Base-by-base conservation (phyloP, 768 basidiomycete genomes). In the Clitopilus hobsonii region DNA sequence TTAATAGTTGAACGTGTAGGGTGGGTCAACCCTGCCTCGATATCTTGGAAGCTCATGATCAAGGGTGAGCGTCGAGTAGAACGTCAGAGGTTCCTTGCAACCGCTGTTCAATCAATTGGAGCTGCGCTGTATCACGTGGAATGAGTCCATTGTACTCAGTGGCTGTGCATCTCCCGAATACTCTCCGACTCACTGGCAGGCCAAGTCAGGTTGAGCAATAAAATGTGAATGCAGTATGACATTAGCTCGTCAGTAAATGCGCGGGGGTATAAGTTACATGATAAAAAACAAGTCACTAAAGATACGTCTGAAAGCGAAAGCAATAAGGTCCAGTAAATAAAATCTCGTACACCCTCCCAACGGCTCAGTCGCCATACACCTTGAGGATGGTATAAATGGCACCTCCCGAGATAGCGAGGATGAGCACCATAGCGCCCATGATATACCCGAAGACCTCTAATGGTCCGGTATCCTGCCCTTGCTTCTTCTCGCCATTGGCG, bases 21-120 rank as follows among this genome's bases (percentile, higher is more conserved):
- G 56, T 70, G 74, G 38, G 62, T 65, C 16, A 72, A 66, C 49
- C 80, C 80, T 6, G 78, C 71, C 69, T 82, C 81, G 45, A 82
- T 75, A 60, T 82, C 80, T 60, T 80, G 78, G 61, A 82, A 82
- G 64, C 79, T 80, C 80, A 82, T 82, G 49, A 32, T 51, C 49
- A 45, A 45, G 18, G 41, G 41, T 45, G 41, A 20, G 22, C 41
- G 41, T 45, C 41, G 41, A 45, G 41, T 45, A 20, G 22, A 45
- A 45, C 41, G 32, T 45, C 22, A 45, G 41, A 45, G 41, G 41
- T 20, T 11, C 41, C n/a, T 45, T 45, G 18, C 41, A 45, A 45
- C 41, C 41, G 41, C 16, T n/a, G n/a, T n/a, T 45, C 22, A 23
- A 45, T 18, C 22, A 23, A 36, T 36, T 45, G 41, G 41, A 45